Percentiles rank a stretch among this genome's conserved stretches.
Evolutionary conservation across 257 asterid genomes (phyloP).

Genomic region (Solanum tarijense): DNA sequence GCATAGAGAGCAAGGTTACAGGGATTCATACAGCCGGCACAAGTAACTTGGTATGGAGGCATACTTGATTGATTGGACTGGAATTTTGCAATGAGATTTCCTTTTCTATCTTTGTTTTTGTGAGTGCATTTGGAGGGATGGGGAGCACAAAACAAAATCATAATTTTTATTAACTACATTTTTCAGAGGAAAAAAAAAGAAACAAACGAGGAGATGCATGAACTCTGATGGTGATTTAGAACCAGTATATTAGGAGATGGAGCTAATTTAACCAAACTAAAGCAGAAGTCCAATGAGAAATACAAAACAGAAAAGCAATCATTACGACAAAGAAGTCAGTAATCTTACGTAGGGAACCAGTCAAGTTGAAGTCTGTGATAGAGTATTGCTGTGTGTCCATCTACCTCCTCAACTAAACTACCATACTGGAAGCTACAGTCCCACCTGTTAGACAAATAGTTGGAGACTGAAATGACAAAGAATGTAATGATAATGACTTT

Average conservation of each 20-base stretch:
- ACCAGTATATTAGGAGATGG: background rate
- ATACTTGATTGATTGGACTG: background rate
- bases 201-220: background rate
- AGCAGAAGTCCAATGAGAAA: background rate
- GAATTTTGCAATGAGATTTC: background rate
- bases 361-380: constrained; percentile 95
- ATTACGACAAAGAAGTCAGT: constrained; percentile 7
- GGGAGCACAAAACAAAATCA: background rate
- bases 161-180: background rate
- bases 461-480: background rate
- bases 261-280: background rate
- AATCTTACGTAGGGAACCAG: constrained; percentile 83
- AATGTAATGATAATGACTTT: background rate
- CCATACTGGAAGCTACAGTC: constrained; percentile 89
- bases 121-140: background rate
- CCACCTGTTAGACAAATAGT: constrained; percentile 51
- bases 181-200: background rate
- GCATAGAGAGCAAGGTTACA: background rate
- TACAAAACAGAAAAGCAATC: background rate
- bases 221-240: background rate
- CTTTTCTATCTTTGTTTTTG: background rate
- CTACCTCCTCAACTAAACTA: constrained; percentile 99
- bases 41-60: background rate
- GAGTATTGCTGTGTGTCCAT: constrained; percentile 95
- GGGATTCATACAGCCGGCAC: background rate